Evolutionary conservation across 257 asterid species (phyloP).

Genomic region (Prunella vulgaris): DNA sequence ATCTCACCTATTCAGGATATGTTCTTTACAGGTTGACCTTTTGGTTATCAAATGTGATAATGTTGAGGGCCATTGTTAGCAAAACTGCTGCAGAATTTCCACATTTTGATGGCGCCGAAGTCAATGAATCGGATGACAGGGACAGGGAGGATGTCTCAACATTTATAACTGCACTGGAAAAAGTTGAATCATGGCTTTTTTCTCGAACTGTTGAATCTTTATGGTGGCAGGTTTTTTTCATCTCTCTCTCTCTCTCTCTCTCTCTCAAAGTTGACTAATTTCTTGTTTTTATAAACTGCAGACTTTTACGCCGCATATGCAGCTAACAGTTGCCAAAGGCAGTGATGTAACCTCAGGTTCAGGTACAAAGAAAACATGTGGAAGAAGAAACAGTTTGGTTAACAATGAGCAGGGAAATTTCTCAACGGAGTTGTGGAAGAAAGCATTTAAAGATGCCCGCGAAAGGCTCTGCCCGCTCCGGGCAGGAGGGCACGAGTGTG

Average conservation of each 20-base stretch:
- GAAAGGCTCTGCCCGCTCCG: constrained; percentile 91
- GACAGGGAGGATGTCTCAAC: constrained; percentile 58
- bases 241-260: constrained; percentile 2
- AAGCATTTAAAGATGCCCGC: constrained; percentile 88
- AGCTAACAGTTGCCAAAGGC: constrained; percentile 48
- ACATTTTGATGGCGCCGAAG: constrained; percentile 18
- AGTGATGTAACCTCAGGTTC: constrained; percentile 31
- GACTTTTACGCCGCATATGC: constrained; percentile 97
- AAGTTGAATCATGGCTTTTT: constrained; percentile 89
- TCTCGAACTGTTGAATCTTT: constrained; percentile 80
- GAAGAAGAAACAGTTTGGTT: constrained; percentile 46
- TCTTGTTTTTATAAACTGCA: constrained; percentile 31
- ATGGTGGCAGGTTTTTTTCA: constrained; percentile 89
- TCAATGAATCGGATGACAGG: constrained; percentile 42
- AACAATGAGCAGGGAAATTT: constrained; percentile 64
- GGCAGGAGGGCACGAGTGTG: constrained; percentile 69
- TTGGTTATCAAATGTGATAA: constrained; percentile 83
- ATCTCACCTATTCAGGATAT: not conserved
- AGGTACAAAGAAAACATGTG: constrained; percentile 38
- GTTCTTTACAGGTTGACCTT: constrained; percentile 65
- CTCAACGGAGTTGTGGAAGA: constrained; percentile 84
- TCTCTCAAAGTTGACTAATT: not conserved
- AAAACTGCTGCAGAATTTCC: constrained; percentile 52
- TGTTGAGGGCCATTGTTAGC: constrained; percentile 82
- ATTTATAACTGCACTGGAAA: constrained; percentile 63